These are phyloP conservation scores for Puccinia hordei DNA, from an alignment of 1,284 basidiomycete genomes.

Conservation along the genomic window DNA sequence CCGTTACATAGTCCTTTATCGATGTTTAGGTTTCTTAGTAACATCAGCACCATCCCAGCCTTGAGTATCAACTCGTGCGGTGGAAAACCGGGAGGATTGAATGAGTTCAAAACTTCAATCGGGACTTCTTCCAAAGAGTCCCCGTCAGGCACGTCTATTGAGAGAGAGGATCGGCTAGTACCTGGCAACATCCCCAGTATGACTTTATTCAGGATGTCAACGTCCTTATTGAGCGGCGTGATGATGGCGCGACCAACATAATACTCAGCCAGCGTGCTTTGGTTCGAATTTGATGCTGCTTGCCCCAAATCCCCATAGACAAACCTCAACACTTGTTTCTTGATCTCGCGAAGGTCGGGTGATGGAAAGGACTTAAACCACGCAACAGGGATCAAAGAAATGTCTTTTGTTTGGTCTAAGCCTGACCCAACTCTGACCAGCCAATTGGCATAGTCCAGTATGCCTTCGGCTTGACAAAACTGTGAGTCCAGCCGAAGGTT, in stretches of 20 bases:
- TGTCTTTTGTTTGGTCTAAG: not conserved
- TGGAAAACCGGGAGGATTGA: not conserved
- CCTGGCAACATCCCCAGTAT: not conserved
- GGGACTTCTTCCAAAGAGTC: not conserved
- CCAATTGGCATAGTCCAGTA: not conserved
- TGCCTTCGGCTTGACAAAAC: not conserved
- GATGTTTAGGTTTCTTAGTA: not conserved
- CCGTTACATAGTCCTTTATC: conserved; percentile 6
- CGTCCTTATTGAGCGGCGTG: no score
- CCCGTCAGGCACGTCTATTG: not conserved
- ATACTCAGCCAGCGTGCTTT: no score
- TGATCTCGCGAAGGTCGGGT: no score
- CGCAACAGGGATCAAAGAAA: not conserved
- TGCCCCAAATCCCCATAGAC: no score
- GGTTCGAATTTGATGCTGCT: no score
- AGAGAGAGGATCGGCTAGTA: not conserved
- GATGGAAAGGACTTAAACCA: no score
- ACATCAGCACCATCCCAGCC: not conserved
- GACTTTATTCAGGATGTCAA: no score
- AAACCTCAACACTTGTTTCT: no score
- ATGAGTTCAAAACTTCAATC: not conserved
- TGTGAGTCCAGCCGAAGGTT: not conserved
- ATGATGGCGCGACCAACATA: no score
- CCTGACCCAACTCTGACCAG: not conserved
- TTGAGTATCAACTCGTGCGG: not conserved